Evolutionary conservation across 495 filamentous ascomycete genomes (phyloP), one percentile per base, ranked within the genome.

Genomic region (Penicilliopsis zonata): DNA sequence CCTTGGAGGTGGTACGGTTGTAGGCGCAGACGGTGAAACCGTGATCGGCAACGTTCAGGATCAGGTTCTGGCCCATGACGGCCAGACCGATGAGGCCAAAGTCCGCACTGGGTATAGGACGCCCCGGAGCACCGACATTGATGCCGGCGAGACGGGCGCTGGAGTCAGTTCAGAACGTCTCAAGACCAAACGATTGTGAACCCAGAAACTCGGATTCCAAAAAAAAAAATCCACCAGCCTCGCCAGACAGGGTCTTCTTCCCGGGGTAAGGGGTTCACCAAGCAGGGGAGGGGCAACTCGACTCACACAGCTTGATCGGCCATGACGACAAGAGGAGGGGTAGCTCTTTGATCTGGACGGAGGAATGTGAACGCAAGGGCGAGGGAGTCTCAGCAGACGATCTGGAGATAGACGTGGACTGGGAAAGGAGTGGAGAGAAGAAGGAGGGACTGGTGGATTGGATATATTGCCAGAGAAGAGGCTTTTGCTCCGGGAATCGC

Each of bases 71-170:
- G 45, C 79, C 79, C 90, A 98, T 96, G 53, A 98, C 88, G 63
- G 92, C 90, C 72, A 98, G 74, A 80, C 90, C 90, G 64, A 98
- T 96, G 56, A 98, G 86, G 74, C 90, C 90, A 68, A 98, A 86
- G 79, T 98, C 72, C 64, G 67, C 72, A 71, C 72, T 76, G 42
- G 61, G 62, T 49, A 40, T 45, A 50, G 50, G 48, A 42, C 53
- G 67, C 73, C 62, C 70, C 55, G 69, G 58, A 52, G 69, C 67
- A 55, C 80, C 78, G 67, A 84, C 69, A 71, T 77, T 71, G 58
- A 87, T 83, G 69, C 73, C 77, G 65, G 83, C 79, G 51, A 90
- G 74, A 66, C 84, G 83, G 61, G 82, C 80, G 68, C 82, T 87
- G 68, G 38, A 66, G 67, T 76, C 61, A 78, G 70, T 57, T 68